phyloP scores from a whole-genome alignment of 164 flowering plant genomes.

The Vitis vinifera region ASM3070453v1 NC_081813.1:6598001-6598500 shows the following conservation, averaged over 20 bases:
- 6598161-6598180: neutral
- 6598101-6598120: neutral
- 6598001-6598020: neutral
- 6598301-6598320: neutral
- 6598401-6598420: constrained; percentile 89
- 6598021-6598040: neutral
- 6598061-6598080: neutral
- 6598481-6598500: neutral
- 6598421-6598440: constrained; percentile 93
- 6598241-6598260: neutral
- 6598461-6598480: neutral
- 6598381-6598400: constrained; percentile 98
- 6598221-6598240: neutral
- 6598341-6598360: neutral
- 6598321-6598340: neutral
- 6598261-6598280: neutral
- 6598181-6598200: neutral
- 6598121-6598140: neutral
- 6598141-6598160: neutral
- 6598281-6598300: too few relatives aligned
- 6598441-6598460: constrained; percentile 91
- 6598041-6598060: neutral
- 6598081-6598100: neutral
- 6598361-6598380: constrained; percentile 75
- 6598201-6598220: neutral